Base-by-base conservation (phyloP, 106 monocot species). In the Phalaenopsis equestris region DNA sequence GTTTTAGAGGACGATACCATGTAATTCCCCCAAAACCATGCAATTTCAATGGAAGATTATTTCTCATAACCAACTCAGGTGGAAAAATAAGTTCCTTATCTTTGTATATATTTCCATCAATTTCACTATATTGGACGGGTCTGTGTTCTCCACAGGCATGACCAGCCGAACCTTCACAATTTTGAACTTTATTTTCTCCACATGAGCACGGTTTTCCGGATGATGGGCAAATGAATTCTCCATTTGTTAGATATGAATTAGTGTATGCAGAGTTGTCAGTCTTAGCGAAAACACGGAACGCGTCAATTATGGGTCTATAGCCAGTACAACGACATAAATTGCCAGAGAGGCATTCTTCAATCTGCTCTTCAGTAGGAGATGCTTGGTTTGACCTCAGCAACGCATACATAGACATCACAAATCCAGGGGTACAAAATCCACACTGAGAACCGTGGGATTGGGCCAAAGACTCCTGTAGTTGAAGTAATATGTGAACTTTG, bases 361-460 rank as follows among this genome's bases (percentile, higher is more conserved):
- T 99, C 72, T 99, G 85, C 67, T 87, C 99, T 83, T 91, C 87
- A 82, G 73, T 90, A 47, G 99, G 99, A 75, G 86, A 85, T 42
- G 64, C 46, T 86, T 85, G 91, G 72, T 79, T 91, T 77, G 99
- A 95, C 85, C 99, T 88, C 78, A 99, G 78, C 52, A 99, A 86
- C 58, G 99, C 88, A 88, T 99, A 99, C 95, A 99, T 99, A 19
- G 99, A 99, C 99, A 99, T 95, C 30, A 99, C 55, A 87, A 99
- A 99, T 49, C 99, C 99, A 82, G 99, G 95, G 58, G 99, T 99
- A 80, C 99, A 99, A 86, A 89, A 99, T 77, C 99, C 95, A 86
- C 99, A 99, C 74, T 99, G 98, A 64, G 98, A 99, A 64, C 98
- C 98, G 88, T 99, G 98, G 79, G 89, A 80, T 79, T 87, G 81